Evolutionary conservation across 2,329 filamentous ascomycete genomes (phyloP).

Genomic region (Fusarium subglutinans): DNA sequence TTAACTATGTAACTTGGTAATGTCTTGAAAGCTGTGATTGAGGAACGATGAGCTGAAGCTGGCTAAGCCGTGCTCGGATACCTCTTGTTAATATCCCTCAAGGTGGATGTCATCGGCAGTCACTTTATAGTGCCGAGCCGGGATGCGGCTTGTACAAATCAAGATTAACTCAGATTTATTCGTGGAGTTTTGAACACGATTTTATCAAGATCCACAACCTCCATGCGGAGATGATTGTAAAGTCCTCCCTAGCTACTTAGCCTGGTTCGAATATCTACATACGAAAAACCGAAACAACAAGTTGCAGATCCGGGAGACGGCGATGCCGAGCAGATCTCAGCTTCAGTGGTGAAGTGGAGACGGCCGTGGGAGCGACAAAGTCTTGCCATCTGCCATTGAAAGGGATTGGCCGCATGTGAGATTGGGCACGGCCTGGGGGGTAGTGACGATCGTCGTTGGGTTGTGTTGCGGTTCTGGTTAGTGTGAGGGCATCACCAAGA

Average conservation of each 20-base stretch:
- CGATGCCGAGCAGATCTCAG: slow-evolving; percentile 32
- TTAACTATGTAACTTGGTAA: neutral
- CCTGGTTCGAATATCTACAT: neutral
- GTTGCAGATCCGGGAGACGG: slow-evolving; percentile 28
- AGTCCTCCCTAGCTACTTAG: neutral
- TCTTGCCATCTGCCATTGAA: neutral
- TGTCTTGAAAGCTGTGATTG: neutral
- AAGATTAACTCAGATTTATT: slow-evolving; percentile 9
- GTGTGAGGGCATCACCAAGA: slow-evolving; percentile 30
- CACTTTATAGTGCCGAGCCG: slow-evolving; percentile 11
- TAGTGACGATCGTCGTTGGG: slow-evolving; percentile 29
- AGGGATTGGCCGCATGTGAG: neutral
- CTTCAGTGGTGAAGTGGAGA: slow-evolving; percentile 7
- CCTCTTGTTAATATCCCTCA: neutral
- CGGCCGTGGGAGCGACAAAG: neutral
- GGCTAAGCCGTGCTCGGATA: neutral
- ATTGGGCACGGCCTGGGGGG: slow-evolving; percentile 13
- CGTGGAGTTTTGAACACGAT: neutral
- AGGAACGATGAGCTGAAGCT: neutral
- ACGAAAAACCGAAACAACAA: slow-evolving; percentile 23
- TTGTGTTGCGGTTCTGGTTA: slow-evolving; percentile 22
- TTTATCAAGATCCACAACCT: slow-evolving; percentile 13
- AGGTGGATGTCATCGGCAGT: slow-evolving; percentile 5
- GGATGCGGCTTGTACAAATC: slow-evolving; percentile 2
- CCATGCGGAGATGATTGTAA: slow-evolving; percentile 9